Base-by-base conservation (phyloP, 129 eudicot genomes). In the Erigeron canadensis region DNA sequence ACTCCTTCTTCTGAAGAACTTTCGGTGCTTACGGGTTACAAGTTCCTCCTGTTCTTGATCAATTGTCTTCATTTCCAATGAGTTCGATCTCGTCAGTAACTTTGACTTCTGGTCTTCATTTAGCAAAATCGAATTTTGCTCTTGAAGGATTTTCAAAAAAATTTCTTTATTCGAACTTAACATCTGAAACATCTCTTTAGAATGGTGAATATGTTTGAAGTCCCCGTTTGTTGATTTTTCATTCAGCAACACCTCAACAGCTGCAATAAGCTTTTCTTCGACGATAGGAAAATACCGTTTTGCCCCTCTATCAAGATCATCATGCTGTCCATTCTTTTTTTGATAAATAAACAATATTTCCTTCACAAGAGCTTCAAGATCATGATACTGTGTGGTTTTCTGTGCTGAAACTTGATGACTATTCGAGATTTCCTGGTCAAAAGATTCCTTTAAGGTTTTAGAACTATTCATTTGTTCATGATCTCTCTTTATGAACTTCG, bases 1-100 rank as follows among this genome's bases (percentile, higher is more conserved):
- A 79, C 85, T 89, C 75, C 84, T 87, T 46, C 98, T 84, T 75
- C 92, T 68, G 76, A 93, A 93, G 80, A 87, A 87, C 68, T 79
- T 88, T 4, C 77, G 87, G 63, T 81, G 87, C 75, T 86, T 95
- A 68, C 61, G 81, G 46, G 63, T 74, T 39, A 64, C 23, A 10
- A 65, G 63, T 58, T 90, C 84, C 37, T 83, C 88, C 40, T 73
- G 44, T 64, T 65, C 79, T 55, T 68, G 71, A 21, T 43, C 71
- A 10, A 53, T 63, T 61, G 84, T 67, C 62, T 76, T 73, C 34
- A 28, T 28, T 28, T 28, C 34, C 34, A 28, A 28, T 0, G 34
- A 28, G 34, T 28, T 28, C 34, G 34, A 28, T 28, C 34, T 28
- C 34, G 34, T 3, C 34, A 28, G 34, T 63, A 79, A 57, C 56